Conservation (phyloP, 352 stramenopile species). For the Phytopythium boreale region DNA sequence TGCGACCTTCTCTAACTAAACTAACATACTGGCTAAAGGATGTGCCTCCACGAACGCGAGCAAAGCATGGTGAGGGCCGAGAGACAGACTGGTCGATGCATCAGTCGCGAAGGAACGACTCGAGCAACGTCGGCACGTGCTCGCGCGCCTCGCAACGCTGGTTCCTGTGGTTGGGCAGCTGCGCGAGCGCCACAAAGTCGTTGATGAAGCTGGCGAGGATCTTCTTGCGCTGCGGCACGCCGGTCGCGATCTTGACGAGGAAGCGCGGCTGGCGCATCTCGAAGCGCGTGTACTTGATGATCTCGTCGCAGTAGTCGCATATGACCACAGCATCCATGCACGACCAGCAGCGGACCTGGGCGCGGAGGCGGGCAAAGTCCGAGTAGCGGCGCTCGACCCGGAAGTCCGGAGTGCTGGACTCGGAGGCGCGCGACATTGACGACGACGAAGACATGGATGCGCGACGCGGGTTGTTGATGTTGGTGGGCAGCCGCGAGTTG, state of each 20-base stretch:
- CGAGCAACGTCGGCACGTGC: constrained; percentile 43
- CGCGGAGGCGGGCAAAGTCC: constrained; percentile 50
- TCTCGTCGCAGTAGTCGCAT: constrained; percentile 64
- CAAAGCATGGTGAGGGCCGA: background rate
- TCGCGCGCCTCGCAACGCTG: constrained; percentile 40
- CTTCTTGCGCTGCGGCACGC: constrained; percentile 41
- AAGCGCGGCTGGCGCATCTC: constrained; percentile 42
- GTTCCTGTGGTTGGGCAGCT: constrained; percentile 31
- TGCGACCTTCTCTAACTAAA: constrained; percentile 1
- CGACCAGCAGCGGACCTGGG: constrained; percentile 36
- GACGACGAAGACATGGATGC: constrained; percentile 6
- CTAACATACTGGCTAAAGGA: background rate
- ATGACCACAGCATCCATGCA: constrained; percentile 44
- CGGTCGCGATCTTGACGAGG: constrained; percentile 29
- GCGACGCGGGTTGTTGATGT: constrained; percentile 38
- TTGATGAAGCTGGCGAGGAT: constrained; percentile 50
- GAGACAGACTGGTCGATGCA: background rate
- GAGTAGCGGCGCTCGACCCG: constrained; percentile 59
- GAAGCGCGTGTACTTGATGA: constrained; percentile 51
- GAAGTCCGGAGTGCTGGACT: constrained; percentile 38
- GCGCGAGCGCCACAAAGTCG: constrained; percentile 45
- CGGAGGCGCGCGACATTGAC: constrained; percentile 10
- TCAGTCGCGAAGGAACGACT: constrained; percentile 45
- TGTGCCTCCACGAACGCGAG: constrained; percentile 1
- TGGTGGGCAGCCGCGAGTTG: constrained; percentile 43